Conservation (phyloP, 179 eudicot species). For the Amaranthus tricolor region DNA sequence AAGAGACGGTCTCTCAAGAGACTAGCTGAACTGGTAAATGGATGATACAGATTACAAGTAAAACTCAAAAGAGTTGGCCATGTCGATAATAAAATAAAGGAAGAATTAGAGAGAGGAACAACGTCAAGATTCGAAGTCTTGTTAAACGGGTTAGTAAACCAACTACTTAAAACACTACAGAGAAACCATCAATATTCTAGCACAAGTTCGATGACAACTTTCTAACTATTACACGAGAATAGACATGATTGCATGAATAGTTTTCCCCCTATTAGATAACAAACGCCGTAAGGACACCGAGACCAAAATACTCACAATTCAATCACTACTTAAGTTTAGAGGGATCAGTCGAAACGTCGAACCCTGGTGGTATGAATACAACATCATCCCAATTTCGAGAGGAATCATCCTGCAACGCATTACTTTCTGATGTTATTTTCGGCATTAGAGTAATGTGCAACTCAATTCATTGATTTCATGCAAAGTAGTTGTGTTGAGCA, state of each 20-base stretch:
- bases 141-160: neutral
- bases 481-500: neutral
- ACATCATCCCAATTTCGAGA: constrained; percentile 68
- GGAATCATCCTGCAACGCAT: constrained; percentile 53
- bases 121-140: too few relatives aligned
- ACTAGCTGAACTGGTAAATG: too few relatives aligned
- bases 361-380: constrained; percentile 92
- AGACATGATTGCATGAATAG: neutral
- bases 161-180: neutral
- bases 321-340: constrained; percentile 16
- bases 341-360: constrained; percentile 59
- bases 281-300: neutral
- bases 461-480: neutral
- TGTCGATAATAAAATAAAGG: too few relatives aligned
- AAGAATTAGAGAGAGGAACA: too few relatives aligned
- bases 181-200: neutral
- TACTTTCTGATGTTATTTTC: neutral
- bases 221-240: neutral
- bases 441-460: neutral
- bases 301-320: constrained; percentile 5
- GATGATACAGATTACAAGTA: too few relatives aligned
- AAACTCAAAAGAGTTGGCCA: too few relatives aligned
- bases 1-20: too few relatives aligned
- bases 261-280: neutral
- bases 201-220: neutral